These are phyloP conservation scores for Backusella mclennaniae DNA, from an alignment of 192 early-diverging fungal species.

Conservation along the genomic window DNA sequence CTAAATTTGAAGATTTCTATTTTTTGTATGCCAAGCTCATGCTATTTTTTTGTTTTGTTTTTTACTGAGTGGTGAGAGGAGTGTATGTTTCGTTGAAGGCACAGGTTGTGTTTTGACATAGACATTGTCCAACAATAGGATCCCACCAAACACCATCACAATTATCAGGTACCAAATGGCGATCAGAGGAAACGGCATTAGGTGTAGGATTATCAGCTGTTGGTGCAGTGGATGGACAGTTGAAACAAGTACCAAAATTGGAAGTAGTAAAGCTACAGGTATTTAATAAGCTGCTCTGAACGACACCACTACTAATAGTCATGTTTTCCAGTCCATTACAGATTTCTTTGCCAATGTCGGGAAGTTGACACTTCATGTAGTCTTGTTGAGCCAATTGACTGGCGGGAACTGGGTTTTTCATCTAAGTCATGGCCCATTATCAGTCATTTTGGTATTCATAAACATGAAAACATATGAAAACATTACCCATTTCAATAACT, in stretches of 20 bases:
- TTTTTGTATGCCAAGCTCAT: neutral
- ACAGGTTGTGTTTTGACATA: slow-evolving; percentile 55
- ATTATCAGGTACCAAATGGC: slow-evolving; percentile 48
- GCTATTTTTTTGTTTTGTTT: neutral
- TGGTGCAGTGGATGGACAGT: slow-evolving; percentile 47
- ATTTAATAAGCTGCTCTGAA: slow-evolving; percentile 35
- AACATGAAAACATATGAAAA: neutral
- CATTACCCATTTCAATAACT: slow-evolving; percentile 59
- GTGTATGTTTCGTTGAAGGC: slow-evolving; percentile 48
- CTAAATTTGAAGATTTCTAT: no score
- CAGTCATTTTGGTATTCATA: neutral
- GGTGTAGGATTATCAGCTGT: slow-evolving; percentile 42
- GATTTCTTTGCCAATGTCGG: slow-evolving; percentile 58
- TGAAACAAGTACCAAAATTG: slow-evolving; percentile 52
- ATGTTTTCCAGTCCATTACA: slow-evolving; percentile 66
- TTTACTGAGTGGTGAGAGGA: slow-evolving; percentile 5
- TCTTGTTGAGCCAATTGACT: slow-evolving; percentile 55
- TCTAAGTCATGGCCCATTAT: slow-evolving; percentile 20
- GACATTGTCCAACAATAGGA: slow-evolving; percentile 57
- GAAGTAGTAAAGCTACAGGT: slow-evolving; percentile 46
- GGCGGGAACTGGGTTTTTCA: slow-evolving; percentile 74
- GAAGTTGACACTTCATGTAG: slow-evolving; percentile 61
- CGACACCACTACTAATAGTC: slow-evolving; percentile 21
- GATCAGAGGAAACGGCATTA: slow-evolving; percentile 26
- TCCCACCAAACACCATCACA: slow-evolving; percentile 72